Evolutionary conservation across 1,284 basidiomycete genomes (phyloP).

Genomic region (Ganoderma meredithae): DNA sequence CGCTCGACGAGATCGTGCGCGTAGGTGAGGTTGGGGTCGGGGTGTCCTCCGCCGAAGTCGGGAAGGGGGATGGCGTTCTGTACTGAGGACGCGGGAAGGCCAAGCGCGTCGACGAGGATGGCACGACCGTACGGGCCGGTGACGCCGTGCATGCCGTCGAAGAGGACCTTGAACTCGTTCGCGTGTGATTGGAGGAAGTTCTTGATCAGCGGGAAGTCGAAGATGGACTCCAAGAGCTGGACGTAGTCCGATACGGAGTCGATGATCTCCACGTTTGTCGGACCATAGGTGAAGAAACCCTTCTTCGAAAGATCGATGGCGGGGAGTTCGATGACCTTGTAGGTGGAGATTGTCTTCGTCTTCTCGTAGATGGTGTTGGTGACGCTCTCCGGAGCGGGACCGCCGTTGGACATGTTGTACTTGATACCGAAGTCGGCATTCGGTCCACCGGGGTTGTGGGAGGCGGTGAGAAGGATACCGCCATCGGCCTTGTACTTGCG

Average conservation of each 20-base stretch:
- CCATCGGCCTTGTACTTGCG: constrained; percentile 96
- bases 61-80: constrained; percentile 94
- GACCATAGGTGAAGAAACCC: constrained; percentile 83
- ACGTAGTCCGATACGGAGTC: constrained; percentile 95
- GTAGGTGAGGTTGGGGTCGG: constrained; percentile 98
- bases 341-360: constrained; percentile 86
- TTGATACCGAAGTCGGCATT: constrained; percentile 99
- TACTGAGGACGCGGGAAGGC: constrained; percentile 80
- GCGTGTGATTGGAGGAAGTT: constrained; percentile 80
- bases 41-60: constrained; percentile 97
- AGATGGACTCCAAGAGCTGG: constrained; percentile 86
- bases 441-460: constrained; percentile 98
- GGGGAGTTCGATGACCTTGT: constrained; percentile 86
- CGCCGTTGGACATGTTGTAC: constrained; percentile 97
- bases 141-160: constrained; percentile 96
- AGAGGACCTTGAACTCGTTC: constrained; percentile 86
- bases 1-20: constrained; percentile 93
- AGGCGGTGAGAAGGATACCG: constrained; percentile 97
- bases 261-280: constrained; percentile 89
- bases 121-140: constrained; percentile 96
- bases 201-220: constrained; percentile 95
- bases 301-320: constrained; percentile 79
- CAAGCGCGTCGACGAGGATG: constrained; percentile 88
- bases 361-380: constrained; percentile 94
- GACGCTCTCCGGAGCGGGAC: constrained; percentile 94